Evolutionary conservation across 805 yeast genomes (phyloP), one percentile per base, ranked within the genome.

Genomic region (Starmerella bombicola): DNA sequence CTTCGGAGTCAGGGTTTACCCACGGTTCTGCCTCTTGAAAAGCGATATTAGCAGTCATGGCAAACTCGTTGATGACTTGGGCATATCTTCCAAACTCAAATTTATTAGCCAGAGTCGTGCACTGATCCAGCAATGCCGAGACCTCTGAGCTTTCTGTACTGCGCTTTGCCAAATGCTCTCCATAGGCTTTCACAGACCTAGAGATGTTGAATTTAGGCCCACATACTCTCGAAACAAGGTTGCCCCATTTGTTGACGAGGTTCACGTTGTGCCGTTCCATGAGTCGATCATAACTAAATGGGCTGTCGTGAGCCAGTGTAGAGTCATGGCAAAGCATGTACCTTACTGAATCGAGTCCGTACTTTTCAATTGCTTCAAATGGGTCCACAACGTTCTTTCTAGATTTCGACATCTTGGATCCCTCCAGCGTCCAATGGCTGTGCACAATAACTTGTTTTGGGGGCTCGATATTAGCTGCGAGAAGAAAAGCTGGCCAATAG

Each of bases 371-470:
- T 23, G 78, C 67, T n/a, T 64, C 71, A 16, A 80, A 55, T 0
- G 98, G 98, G 54, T 91, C 96, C 4, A 88, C 93, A 8, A 88
- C 96, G 56, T 91, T 91, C 0, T 96, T 95, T 40, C 76, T 63
- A 42, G 93, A 78, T 54, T 91, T 91, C 37, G 94, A 81, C 98
- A 91, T 91, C 56, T 91, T 91, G 33, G 74, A 65, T 0, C 97
- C 97, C 25, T 76, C 79, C 59, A 80, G 72, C 18, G 86, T 65
- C 97, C 97, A 91, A 59, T 91, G 98, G 5, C 93, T 78, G 63
- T 91, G 98, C 2, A 91, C 94, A 5, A 85, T 68, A 3, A 91
- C 71, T 43, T 76, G 78, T 31, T 68, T 62, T 0, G 97, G 97
- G 5, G 79, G 54, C 4, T 71, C 72, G 1, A 81, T 55, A 0